phyloP scores from a whole-genome alignment of 768 basidiomycete species.

The Boletus reticuloceps region DNA sequence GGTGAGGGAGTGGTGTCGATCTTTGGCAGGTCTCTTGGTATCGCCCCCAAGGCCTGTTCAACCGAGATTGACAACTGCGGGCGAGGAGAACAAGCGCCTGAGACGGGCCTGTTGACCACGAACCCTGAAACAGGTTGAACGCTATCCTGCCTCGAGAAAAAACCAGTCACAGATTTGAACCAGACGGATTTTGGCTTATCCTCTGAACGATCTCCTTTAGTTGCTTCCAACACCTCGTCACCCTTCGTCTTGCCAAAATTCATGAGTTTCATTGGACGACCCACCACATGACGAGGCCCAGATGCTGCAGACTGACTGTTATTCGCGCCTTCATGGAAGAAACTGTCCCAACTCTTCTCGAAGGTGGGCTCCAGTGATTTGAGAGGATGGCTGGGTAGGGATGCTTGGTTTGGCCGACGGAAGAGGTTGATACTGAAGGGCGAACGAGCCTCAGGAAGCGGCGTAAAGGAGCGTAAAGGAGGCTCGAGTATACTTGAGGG shows the following conservation, averaged over 20 bases:
- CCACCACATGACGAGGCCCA: constrained; percentile 14
- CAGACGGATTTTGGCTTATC: constrained; percentile 20
- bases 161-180: constrained; percentile 28
- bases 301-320: constrained; percentile 23
- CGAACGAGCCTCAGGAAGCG: constrained; percentile 40
- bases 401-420: constrained; percentile 34
- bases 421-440: constrained; percentile 35
- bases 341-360: constrained; percentile 45
- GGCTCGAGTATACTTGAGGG: constrained; percentile 16
- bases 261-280: constrained; percentile 41
- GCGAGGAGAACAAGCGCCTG: constrained; percentile 16
- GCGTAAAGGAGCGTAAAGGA: constrained; percentile 48
- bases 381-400: constrained; percentile 24
- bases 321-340: constrained; percentile 34
- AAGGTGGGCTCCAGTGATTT: constrained; percentile 29
- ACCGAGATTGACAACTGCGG: constrained; percentile 45
- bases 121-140: constrained; percentile 14
- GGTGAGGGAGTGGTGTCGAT: constrained; percentile 30
- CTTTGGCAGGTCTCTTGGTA: constrained; percentile 24
- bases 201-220: constrained; percentile 23
- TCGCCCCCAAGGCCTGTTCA: constrained; percentile 35
- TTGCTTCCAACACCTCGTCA: constrained; percentile 20
- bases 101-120: constrained; percentile 16
- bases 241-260: constrained; percentile 43
- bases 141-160: constrained; percentile 26